Evolutionary conservation across 257 asterid species (phyloP), one percentile per base, ranked within the genome.

Genomic region (Salvia splendens): DNA sequence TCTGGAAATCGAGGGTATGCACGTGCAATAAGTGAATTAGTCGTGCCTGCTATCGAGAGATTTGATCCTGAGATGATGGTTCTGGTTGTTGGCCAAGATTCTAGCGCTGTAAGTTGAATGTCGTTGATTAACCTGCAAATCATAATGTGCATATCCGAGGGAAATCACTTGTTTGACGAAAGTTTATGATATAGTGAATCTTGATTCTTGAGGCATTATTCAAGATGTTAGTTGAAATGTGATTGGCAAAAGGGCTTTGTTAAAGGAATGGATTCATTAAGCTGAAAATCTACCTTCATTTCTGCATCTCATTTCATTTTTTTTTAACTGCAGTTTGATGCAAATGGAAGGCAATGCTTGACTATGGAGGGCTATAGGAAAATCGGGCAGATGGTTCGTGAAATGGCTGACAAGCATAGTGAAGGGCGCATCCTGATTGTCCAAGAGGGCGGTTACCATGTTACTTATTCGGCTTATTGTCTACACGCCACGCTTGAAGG

Each of bases 391-490:
- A 80, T 59, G 36, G 85, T 85, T 42, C 78, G 84, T 24, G 76
- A 38, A 75, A 60, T 86, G 85, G 94, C 92, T 2, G 81, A 84
- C 40, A 75, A 75, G 78, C 84, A 88, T 40, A 64, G 91, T 54
- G 20, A 64, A 35, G 99, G 99, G 15, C 72, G 81, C 3, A 65
- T 93, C 67, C 78, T 93, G 65, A 84, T 93, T 4, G 96, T 93
- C 48, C 97, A 93, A 64, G 99, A 93, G 84, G 99, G 99, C 10
- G 99, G 96, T 73, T 93, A 93, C 73, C 97, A 93, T 77, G 75
- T 86, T 30, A 93, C 99, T 2, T 93, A 93, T 69, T 79, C 97
- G 4, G 96, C 99, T 47, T 93, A 90, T 71, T 90, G 97, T 72
- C 83, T 86, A 43, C 97, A 93, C 17, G 95, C 96, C 0, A 82